Conservation (phyloP, 2,329 filamentous ascomycete genomes). For the Botrytis galanthina region DNA sequence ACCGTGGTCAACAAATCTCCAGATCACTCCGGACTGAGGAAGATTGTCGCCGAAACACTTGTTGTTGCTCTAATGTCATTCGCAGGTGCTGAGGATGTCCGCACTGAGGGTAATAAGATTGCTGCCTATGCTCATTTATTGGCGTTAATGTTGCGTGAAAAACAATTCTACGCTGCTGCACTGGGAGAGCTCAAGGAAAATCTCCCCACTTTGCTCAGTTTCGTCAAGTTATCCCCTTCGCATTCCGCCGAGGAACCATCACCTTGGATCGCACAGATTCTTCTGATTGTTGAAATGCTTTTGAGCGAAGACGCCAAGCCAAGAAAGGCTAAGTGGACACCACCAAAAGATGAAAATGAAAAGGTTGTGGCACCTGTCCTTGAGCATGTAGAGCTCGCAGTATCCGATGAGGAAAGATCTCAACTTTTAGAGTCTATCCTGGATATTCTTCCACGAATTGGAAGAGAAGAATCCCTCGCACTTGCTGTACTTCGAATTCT, state of each 20-base stretch:
- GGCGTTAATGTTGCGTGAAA: slow-evolving; percentile 81
- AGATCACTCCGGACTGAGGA: slow-evolving; percentile 55
- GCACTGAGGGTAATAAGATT: slow-evolving; percentile 58
- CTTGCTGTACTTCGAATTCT: slow-evolving; percentile 80
- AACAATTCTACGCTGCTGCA: slow-evolving; percentile 74
- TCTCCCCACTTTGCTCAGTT: slow-evolving; percentile 71
- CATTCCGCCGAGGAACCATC: slow-evolving; percentile 74
- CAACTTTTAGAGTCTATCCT: slow-evolving; percentile 74
- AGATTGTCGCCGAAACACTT: slow-evolving; percentile 78
- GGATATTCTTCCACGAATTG: slow-evolving; percentile 78
- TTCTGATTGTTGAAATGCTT: slow-evolving; percentile 86
- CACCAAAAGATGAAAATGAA: slow-evolving; percentile 51
- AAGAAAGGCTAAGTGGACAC: slow-evolving; percentile 67
- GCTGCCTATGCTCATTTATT: slow-evolving; percentile 90
- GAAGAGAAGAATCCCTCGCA: slow-evolving; percentile 82
- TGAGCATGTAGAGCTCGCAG: slow-evolving; percentile 56
- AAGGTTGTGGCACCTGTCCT: slow-evolving; percentile 54
- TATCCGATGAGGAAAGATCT: slow-evolving; percentile 65
- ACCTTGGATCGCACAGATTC: slow-evolving; percentile 86
- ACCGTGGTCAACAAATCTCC: slow-evolving; percentile 63
- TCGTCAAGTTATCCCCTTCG: slow-evolving; percentile 69
- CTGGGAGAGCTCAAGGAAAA: slow-evolving; percentile 73
- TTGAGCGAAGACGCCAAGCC: slow-evolving; percentile 88
- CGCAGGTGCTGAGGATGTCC: slow-evolving; percentile 56
- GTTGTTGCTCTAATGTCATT: slow-evolving; percentile 78